Percentiles rank a stretch among this genome's conserved stretches.
Conservation (phyloP, 352 stramenopile species). For the Globisporangium cederbergense region DNA sequence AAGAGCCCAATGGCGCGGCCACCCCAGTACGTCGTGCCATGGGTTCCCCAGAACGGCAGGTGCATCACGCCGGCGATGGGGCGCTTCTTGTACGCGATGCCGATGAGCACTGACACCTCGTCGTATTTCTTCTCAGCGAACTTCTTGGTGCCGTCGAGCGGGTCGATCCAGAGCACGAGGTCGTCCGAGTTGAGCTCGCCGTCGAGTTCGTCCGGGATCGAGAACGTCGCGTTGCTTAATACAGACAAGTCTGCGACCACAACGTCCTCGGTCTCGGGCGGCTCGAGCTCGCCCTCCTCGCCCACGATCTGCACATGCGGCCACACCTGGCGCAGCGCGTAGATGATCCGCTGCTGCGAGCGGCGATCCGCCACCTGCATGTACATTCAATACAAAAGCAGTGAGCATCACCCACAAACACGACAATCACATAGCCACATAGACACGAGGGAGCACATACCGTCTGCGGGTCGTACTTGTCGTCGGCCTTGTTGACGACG, state of each 20-base stretch:
- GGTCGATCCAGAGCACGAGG: constrained; percentile 78
- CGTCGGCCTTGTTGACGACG: constrained; percentile 75
- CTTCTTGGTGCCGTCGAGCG: constrained; percentile 75
- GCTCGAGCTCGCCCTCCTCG: constrained; percentile 65
- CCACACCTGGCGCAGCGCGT: constrained; percentile 54
- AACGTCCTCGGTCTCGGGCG: constrained; percentile 38
- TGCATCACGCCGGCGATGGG: constrained; percentile 72
- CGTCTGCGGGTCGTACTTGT: constrained; percentile 75
- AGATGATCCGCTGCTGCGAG: constrained; percentile 68
- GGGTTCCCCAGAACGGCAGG: constrained; percentile 50
- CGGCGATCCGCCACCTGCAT: constrained; percentile 55
- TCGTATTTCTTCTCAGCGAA: constrained; percentile 71
- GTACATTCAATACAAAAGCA: background rate
- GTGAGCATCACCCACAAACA: background rate
- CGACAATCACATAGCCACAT: background rate
- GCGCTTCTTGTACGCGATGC: constrained; percentile 62
- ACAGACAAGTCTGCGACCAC: constrained; percentile 41
- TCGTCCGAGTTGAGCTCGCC: constrained; percentile 32
- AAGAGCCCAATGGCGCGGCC: constrained; percentile 53
- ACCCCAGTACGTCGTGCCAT: constrained; percentile 66
- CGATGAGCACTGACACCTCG: constrained; percentile 75
- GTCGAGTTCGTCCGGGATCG: constrained; percentile 17
- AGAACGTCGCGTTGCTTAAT: constrained; percentile 21
- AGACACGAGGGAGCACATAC: constrained; percentile 11
- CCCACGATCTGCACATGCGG: constrained; percentile 55